Percentiles rank a stretch among this genome's conserved stretches.
phyloP scores from a whole-genome alignment of 257 asterid genomes.

The Agastache rugosa region DNA sequence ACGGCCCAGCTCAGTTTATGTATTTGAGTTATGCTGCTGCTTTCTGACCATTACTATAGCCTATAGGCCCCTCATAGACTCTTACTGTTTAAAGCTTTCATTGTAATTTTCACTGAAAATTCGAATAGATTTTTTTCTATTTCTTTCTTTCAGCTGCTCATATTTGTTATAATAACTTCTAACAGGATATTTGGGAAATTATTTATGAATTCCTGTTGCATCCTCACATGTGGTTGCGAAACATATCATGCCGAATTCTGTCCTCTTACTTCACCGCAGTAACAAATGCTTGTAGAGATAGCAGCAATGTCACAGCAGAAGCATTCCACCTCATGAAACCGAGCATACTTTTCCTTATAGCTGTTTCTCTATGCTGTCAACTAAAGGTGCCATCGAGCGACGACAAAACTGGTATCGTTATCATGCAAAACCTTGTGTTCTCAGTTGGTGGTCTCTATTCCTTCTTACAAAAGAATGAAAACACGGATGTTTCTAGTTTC shows the following conservation, averaged over 20 bases:
- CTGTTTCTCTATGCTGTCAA: constrained; percentile 76
- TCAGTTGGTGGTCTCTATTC: constrained; percentile 64
- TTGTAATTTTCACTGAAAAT: not conserved
- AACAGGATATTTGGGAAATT: constrained; percentile 82
- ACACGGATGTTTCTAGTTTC: constrained; percentile 46
- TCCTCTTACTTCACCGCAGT: constrained; percentile 60
- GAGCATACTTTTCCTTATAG: constrained; percentile 67
- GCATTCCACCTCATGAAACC: constrained; percentile 65
- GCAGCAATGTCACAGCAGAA: constrained; percentile 33
- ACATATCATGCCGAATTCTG: constrained; percentile 72
- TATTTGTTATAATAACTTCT: constrained; percentile 24
- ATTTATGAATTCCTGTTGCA: constrained; percentile 73
- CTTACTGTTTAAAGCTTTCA: no score
- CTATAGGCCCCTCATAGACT: no score
- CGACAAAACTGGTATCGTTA: constrained; percentile 47
- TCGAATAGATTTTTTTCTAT: not conserved
- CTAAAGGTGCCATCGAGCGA: constrained; percentile 67
- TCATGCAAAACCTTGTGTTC: constrained; percentile 67
- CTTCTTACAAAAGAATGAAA: constrained; percentile 47
- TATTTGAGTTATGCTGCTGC: not conserved
- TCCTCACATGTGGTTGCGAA: constrained; percentile 89
- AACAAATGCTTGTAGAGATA: constrained; percentile 49
- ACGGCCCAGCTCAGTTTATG: not conserved
- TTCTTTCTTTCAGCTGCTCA: constrained; percentile 17
- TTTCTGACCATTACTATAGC: no score